A percentile compares a stretch with the other conserved stretches of the same genome.
phyloP scores from a whole-genome alignment of 2,329 filamentous ascomycete genomes.

The Colletotrichum aenigma region DNA sequence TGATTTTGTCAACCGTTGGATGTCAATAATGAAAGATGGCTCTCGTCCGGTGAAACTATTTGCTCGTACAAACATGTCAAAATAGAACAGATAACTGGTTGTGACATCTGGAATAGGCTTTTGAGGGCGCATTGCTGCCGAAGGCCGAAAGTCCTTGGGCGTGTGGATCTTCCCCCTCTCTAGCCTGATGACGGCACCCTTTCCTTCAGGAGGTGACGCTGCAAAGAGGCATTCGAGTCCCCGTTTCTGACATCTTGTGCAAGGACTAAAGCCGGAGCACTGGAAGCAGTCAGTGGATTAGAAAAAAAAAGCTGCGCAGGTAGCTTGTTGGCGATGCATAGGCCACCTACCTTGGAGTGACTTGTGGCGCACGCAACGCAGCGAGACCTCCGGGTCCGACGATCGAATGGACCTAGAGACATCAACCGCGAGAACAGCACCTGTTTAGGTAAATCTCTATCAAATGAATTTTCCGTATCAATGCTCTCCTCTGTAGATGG shows the following conservation, averaged over 20 bases:
- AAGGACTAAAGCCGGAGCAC: constrained; percentile 37
- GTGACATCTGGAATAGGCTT: constrained; percentile 18
- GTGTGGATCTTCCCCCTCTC: constrained; percentile 20
- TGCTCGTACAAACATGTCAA: constrained; percentile 28
- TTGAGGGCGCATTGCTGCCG: neutral
- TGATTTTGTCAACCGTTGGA: constrained; percentile 22
- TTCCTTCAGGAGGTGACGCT: neutral
- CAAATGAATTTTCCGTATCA: neutral
- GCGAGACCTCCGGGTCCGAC: constrained; percentile 32
- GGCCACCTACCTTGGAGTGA: constrained; percentile 34
- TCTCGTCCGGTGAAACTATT: constrained; percentile 30
- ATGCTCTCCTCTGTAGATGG: neutral
- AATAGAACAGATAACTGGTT: constrained; percentile 28
- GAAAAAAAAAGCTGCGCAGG: neutral
- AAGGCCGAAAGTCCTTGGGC: neutral
- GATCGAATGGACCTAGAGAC: constrained; percentile 37
- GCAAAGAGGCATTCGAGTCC: constrained; percentile 26
- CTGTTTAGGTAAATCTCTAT: neutral
- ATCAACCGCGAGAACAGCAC: constrained; percentile 14
- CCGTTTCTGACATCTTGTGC: constrained; percentile 31
- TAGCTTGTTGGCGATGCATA: neutral
- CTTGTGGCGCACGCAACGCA: constrained; percentile 33
- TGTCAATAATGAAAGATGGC: constrained; percentile 20
- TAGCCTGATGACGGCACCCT: constrained; percentile 25
- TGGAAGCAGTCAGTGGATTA: constrained; percentile 4